A percentile compares a stretch with the other conserved stretches of the same genome.
Evolutionary conservation across 768 basidiomycete species (phyloP).

Genomic region (Kwoniella sp.): DNA sequence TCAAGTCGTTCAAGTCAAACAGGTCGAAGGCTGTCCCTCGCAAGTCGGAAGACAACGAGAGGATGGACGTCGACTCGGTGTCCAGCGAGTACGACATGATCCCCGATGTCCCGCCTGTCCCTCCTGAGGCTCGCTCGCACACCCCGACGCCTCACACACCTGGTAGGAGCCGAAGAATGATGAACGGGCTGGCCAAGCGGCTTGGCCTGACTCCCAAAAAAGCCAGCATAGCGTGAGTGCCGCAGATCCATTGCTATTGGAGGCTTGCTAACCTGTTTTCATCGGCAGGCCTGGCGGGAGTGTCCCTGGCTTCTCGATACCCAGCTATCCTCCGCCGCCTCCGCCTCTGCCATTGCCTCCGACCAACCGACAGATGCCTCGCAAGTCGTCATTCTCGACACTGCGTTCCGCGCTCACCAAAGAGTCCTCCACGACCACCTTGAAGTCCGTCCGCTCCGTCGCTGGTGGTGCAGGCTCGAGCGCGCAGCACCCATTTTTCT

Average conservation of each 20-base stretch:
- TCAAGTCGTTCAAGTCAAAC: constrained; percentile 12
- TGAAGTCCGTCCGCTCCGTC: constrained; percentile 23
- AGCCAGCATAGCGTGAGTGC: neutral
- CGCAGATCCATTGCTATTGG: neutral
- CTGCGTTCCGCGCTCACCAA: constrained; percentile 31
- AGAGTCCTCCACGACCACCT: constrained; percentile 33
- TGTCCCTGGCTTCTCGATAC: neutral
- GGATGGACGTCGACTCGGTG: constrained; percentile 19
- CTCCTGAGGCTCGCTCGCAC: neutral
- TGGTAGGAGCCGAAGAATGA: constrained; percentile 25
- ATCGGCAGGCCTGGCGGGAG: neutral
- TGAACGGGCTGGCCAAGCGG: constrained; percentile 30
- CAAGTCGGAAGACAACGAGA: constrained; percentile 12
- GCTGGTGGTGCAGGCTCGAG: neutral
- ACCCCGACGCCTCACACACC: constrained; percentile 21
- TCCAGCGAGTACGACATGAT: neutral
- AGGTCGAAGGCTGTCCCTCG: constrained; percentile 5
- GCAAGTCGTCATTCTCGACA: constrained; percentile 34
- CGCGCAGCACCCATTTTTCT: constrained; percentile 12
- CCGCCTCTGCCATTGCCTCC: constrained; percentile 6
- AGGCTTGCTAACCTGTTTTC: neutral
- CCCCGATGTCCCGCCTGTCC: constrained; percentile 14
- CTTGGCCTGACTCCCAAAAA: constrained; percentile 40
- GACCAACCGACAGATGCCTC: constrained; percentile 1
- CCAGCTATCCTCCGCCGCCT: neutral